These are phyloP conservation scores for Metarhizium sp. DNA, from an alignment of 2,329 filamentous ascomycete species.

Conservation along the genomic window DNA sequence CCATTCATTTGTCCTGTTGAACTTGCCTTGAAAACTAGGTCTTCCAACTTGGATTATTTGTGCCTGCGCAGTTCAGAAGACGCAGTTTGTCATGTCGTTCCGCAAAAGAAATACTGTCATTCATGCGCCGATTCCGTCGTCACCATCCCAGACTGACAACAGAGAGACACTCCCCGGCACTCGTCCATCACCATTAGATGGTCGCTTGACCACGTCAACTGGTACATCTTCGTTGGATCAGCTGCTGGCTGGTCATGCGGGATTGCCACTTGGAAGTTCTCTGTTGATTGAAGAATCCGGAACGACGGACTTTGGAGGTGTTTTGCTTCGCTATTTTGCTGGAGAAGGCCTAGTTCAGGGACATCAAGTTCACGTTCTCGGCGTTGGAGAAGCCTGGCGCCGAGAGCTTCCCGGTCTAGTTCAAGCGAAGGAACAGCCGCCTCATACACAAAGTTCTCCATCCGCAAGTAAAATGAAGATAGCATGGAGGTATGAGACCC, in stretches of 20 bases:
- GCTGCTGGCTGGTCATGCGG: constrained; percentile 77
- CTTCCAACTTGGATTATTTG: neutral
- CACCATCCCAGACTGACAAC: constrained; percentile 22
- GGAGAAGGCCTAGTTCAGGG: constrained; percentile 89
- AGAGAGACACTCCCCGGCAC: constrained; percentile 39
- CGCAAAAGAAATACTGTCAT: constrained; percentile 48
- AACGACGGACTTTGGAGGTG: constrained; percentile 86
- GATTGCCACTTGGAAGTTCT: constrained; percentile 71
- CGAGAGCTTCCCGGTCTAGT: constrained; percentile 68
- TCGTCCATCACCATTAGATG: constrained; percentile 81
- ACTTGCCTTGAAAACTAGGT: neutral
- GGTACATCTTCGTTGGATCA: constrained; percentile 79
- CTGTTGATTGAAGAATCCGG: constrained; percentile 80
- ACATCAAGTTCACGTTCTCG: constrained; percentile 79
- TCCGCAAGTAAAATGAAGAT: constrained; percentile 89
- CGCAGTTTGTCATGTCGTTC: constrained; percentile 39
- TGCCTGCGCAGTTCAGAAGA: neutral
- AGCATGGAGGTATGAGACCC: constrained; percentile 88
- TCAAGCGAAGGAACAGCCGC: constrained; percentile 31
- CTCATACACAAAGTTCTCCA: constrained; percentile 27
- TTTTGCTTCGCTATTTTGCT: constrained; percentile 78
- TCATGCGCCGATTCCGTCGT: constrained; percentile 17
- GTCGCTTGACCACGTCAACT: constrained; percentile 81
- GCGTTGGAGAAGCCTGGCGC: constrained; percentile 70
- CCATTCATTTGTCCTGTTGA: neutral